Percentiles rank a stretch among this genome's conserved stretches.
These are phyloP conservation scores for Parmelia sp. DNA, from an alignment of 495 filamentous ascomycete genomes.

Conservation along the genomic window DNA sequence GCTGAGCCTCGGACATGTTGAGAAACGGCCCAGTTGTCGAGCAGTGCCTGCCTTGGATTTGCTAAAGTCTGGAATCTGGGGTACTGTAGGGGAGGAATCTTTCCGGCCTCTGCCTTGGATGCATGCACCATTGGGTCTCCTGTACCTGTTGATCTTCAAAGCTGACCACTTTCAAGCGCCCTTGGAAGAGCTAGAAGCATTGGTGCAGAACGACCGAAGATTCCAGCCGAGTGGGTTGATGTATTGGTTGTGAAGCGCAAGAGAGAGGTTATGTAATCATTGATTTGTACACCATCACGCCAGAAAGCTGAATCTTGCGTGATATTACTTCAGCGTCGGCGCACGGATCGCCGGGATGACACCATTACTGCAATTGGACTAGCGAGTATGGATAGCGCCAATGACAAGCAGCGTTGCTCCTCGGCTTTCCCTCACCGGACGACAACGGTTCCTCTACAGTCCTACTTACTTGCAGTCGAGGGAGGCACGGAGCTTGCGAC, in stretches of 20 bases:
- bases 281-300: not conserved
- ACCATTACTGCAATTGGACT: not conserved
- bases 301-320: not conserved
- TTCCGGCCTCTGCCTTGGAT: not conserved
- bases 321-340: not conserved
- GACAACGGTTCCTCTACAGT: not conserved
- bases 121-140: not conserved
- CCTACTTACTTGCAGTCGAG: too few species aligned
- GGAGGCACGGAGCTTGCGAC: not conserved
- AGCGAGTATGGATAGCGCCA: not conserved
- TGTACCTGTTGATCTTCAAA: not conserved
- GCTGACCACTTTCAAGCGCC: not conserved
- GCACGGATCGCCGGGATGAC: not conserved
- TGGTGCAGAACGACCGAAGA: not conserved
- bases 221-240: not conserved
- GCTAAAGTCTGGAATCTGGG: not conserved
- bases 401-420: not conserved
- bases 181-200: not conserved
- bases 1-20: too few species aligned
- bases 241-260: conserved; percentile 1
- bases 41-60: not conserved
- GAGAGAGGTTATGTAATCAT: not conserved
- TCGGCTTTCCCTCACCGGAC: not conserved
- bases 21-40: not conserved
- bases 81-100: not conserved